A percentile compares a stretch with the other conserved stretches of the same genome.
phyloP scores from a whole-genome alignment of 768 basidiomycete genomes.

The Lepiota subincarnata region DNA sequence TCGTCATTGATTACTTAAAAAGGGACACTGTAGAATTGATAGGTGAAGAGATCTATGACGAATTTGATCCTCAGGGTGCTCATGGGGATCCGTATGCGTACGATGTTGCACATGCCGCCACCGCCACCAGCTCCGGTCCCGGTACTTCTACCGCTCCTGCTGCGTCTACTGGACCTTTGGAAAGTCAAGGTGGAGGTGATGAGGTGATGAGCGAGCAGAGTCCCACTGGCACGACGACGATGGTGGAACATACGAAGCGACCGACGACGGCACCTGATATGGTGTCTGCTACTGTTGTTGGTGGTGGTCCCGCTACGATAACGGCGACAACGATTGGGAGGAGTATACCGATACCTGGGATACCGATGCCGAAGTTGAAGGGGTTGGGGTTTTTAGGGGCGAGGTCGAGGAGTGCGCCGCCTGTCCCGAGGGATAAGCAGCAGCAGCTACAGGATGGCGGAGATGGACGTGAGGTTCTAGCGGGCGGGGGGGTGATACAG shows the following conservation, averaged over 20 bases:
- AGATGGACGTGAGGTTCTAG: conserved; percentile 10
- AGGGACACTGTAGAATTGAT: conserved; percentile 59
- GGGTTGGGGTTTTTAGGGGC: conserved; percentile 41
- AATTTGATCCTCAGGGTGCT: conserved; percentile 80
- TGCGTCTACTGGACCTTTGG: too few relatives aligned
- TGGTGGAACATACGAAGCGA: too few relatives aligned
- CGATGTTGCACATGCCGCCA: conserved; percentile 19
- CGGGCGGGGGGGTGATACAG: neutral
- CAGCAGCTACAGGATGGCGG: conserved; percentile 9
- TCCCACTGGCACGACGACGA: too few relatives aligned
- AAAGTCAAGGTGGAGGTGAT: too few relatives aligned
- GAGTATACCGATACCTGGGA: conserved; percentile 16
- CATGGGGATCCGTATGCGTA: conserved; percentile 40
- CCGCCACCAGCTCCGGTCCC: neutral
- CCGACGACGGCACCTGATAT: neutral
- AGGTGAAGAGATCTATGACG: conserved; percentile 90
- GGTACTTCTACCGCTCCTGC: neutral
- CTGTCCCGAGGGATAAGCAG: conserved; percentile 38
- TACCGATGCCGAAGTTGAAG: conserved; percentile 10
- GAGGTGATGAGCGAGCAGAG: too few relatives aligned
- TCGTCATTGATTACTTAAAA: neutral
- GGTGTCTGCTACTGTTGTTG: neutral
- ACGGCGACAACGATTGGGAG: conserved; percentile 11
- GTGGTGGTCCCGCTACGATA: neutral
- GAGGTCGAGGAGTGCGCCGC: conserved; percentile 55